A percentile compares a stretch with the other conserved stretches of the same genome.
These are phyloP conservation scores for Claviceps sorghi DNA, from an alignment of 2,329 filamentous ascomycete species.

Conservation along the genomic window DNA sequence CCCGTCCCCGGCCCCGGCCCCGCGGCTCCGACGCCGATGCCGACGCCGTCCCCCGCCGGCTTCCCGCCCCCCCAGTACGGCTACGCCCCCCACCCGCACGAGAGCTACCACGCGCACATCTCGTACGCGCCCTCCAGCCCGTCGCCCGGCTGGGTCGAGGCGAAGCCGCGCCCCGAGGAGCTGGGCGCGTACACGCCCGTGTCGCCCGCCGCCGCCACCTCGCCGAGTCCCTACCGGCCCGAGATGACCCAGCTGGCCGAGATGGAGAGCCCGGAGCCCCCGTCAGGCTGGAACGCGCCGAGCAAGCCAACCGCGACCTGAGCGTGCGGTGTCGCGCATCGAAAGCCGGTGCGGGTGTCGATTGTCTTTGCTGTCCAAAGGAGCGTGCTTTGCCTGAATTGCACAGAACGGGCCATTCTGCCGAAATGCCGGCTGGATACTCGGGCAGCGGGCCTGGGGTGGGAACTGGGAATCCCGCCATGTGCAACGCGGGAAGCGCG, in stretches of 20 bases:
- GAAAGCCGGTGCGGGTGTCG: too few species aligned
- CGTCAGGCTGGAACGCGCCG: background rate
- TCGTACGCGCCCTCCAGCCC: slow-evolving; percentile 1
- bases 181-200: slow-evolving; percentile 1
- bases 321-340: too few species aligned
- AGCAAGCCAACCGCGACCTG: background rate
- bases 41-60: background rate
- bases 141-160: slow-evolving; percentile 1
- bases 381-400: too few species aligned
- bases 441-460: too few species aligned
- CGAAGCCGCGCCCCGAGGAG: slow-evolving; percentile 4
- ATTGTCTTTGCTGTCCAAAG: too few species aligned
- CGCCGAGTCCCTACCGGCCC: background rate
- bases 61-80: slow-evolving; percentile 3
- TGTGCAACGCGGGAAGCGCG: too few species aligned
- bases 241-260: slow-evolving; percentile 6
- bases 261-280: slow-evolving; percentile 8
- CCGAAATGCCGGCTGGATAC: too few species aligned
- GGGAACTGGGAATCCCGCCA: too few species aligned
- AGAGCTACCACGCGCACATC: slow-evolving; percentile 5
- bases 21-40: background rate
- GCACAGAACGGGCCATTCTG: too few species aligned
- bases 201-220: background rate
- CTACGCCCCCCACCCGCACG: slow-evolving; percentile 4
- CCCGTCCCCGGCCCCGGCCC: background rate